These are phyloP conservation scores for Lasiodiplodia citricola DNA, from an alignment of 2,329 filamentous ascomycete species.

Conservation along the genomic window DNA sequence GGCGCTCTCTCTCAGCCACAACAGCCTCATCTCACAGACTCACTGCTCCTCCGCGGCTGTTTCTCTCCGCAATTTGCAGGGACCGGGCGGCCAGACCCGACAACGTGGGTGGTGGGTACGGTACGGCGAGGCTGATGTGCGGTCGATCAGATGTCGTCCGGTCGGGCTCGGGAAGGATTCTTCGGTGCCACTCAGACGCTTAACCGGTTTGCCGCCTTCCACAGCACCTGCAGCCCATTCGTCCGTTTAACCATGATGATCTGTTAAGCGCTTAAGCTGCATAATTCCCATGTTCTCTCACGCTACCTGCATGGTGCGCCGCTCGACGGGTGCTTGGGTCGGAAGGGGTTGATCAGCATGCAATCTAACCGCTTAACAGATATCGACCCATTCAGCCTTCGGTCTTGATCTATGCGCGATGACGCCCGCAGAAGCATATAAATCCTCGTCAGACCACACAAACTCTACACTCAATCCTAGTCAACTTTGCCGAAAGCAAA, in stretches of 20 bases:
- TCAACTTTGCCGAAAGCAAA: no score
- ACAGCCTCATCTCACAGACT: background rate
- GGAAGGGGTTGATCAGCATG: background rate
- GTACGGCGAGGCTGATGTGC: constrained; percentile 5
- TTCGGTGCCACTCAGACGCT: background rate
- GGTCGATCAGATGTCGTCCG: constrained; percentile 15
- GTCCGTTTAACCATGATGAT: background rate
- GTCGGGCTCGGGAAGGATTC: constrained; percentile 2
- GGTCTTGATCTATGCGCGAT: no score
- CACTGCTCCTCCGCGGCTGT: background rate
- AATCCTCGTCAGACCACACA: no score
- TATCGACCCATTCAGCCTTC: no score
- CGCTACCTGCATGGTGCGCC: background rate
- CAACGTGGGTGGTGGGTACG: constrained; percentile 14
- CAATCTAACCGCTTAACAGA: background rate
- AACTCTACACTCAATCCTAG: no score
- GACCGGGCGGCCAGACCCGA: background rate
- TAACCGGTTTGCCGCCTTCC: constrained; percentile 8
- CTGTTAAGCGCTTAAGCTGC: background rate
- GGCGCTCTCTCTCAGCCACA: background rate
- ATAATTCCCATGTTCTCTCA: background rate
- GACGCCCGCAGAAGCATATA: no score
- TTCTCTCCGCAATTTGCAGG: background rate
- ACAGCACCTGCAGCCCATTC: background rate
- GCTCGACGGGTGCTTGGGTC: background rate